Evolutionary conservation across 2,329 filamentous ascomycete species (phyloP).

Genomic region (Fusarium proliferatum): DNA sequence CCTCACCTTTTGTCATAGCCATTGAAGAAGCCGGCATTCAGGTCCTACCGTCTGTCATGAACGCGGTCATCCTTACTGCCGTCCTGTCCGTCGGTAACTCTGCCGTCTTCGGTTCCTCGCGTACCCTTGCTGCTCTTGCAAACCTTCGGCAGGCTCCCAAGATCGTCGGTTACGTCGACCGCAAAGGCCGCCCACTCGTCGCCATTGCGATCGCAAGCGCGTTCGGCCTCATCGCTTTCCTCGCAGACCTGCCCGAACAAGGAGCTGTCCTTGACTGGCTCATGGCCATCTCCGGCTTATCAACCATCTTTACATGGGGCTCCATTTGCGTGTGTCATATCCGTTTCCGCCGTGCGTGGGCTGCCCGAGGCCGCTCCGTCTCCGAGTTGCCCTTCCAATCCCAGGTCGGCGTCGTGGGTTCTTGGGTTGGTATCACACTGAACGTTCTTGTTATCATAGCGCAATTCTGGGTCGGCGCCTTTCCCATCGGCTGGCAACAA

Average conservation of each 20-base stretch:
- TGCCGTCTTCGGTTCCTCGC: conserved; percentile 89
- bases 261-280: conserved; percentile 81
- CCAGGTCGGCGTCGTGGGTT: conserved; percentile 82
- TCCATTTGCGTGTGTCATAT: conserved; percentile 93
- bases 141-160: conserved; percentile 86
- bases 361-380: conserved; percentile 72
- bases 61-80: conserved; percentile 91
- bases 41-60: conserved; percentile 88
- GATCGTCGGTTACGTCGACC: conserved; percentile 83
- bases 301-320: conserved; percentile 81
- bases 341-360: conserved; percentile 88
- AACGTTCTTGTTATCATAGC: conserved; percentile 81
- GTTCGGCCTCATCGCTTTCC: conserved; percentile 80
- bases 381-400: conserved; percentile 84
- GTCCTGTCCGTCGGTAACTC: conserved; percentile 94
- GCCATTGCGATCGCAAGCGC: conserved; percentile 75
- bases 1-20: conserved; percentile 93
- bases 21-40: conserved; percentile 86
- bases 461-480: conserved; percentile 90
- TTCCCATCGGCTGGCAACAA: conserved; percentile 70
- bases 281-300: conserved; percentile 77
- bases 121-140: conserved; percentile 88
- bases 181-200: conserved; percentile 80
- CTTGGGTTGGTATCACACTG: conserved; percentile 81
- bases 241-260: conserved; percentile 73